Conservation (phyloP, 495 filamentous ascomycete species). For the Hypoxylon perforatum region DNA sequence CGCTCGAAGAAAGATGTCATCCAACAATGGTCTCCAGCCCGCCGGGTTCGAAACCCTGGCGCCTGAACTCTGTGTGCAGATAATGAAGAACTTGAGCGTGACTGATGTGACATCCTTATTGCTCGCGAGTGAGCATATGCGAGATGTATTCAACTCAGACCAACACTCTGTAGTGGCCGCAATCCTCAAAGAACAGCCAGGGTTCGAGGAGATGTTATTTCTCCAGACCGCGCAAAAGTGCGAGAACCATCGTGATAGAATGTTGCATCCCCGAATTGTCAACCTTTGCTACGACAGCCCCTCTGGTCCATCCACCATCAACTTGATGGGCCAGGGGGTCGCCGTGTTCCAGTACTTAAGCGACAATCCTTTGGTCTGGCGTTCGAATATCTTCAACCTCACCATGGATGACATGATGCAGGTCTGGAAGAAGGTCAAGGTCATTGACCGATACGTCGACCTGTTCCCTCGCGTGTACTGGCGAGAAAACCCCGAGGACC, state of each 20-base stretch:
- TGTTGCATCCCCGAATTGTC: constrained; percentile 30
- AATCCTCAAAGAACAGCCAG: constrained; percentile 40
- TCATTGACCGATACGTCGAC: constrained; percentile 60
- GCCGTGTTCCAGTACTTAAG: background rate
- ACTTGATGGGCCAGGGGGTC: constrained; percentile 12
- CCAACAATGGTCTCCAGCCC: no score
- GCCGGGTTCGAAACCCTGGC: no score
- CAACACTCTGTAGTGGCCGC: constrained; percentile 41
- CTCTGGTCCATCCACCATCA: background rate
- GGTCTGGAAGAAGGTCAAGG: constrained; percentile 32
- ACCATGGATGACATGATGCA: background rate
- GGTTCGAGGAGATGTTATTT: constrained; percentile 29
- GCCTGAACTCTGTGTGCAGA: constrained; percentile 14
- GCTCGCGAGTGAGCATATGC: constrained; percentile 32
- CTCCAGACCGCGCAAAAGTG: constrained; percentile 17
- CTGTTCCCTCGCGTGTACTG: constrained; percentile 76
- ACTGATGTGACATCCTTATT: constrained; percentile 38
- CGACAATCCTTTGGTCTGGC: no score
- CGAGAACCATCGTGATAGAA: constrained; percentile 15
- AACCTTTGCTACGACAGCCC: constrained; percentile 1
- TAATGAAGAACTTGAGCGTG: constrained; percentile 47
- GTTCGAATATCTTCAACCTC: constrained; percentile 2
- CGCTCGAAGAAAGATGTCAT: no score
- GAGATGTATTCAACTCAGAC: constrained; percentile 34
- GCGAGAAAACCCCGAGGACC: constrained; percentile 66